These are phyloP conservation scores for Bolboschoenoplectus hybrid DNA, from an alignment of 202 grass and related monocot species.

Conservation along the genomic window DNA sequence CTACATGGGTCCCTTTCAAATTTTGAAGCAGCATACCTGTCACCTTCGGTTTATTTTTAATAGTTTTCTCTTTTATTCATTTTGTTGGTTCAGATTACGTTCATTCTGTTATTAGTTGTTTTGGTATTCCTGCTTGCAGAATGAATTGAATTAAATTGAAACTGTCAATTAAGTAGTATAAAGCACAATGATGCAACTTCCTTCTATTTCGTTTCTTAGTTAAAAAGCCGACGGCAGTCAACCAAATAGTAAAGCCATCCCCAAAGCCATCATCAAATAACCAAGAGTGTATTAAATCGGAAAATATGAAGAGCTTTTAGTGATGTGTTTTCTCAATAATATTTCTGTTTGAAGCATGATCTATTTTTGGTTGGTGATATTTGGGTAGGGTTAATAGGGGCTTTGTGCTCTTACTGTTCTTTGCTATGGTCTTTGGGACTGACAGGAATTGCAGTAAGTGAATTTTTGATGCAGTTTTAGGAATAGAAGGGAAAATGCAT, in stretches of 20 bases:
- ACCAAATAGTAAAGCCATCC: too few species aligned
- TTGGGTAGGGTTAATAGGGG: too few species aligned
- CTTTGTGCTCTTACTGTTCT: neutral
- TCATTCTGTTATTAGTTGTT: neutral
- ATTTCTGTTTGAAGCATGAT: neutral
- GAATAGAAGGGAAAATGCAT: too few species aligned
- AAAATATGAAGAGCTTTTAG: neutral
- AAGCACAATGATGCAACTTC: neutral
- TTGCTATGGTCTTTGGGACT: neutral
- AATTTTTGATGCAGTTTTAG: neutral
- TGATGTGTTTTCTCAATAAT: neutral
- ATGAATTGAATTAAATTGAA: neutral
- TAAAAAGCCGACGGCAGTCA: too few species aligned
- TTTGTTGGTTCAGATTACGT: neutral
- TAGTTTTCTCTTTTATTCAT: neutral
- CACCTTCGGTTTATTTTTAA: neutral
- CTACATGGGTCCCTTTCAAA: neutral
- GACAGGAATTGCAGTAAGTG: neutral
- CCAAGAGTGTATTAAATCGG: neutral
- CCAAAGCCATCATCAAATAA: too few species aligned
- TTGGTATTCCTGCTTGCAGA: neutral
- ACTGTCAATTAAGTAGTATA: neutral
- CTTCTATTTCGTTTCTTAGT: neutral
- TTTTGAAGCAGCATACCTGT: constrained; percentile 8
- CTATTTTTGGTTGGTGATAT: neutral